Percentiles rank a stretch among this genome's conserved stretches.
These are phyloP conservation scores for Clausena lansium DNA, from an alignment of 345 rosid genomes.

Conservation along the genomic window DNA sequence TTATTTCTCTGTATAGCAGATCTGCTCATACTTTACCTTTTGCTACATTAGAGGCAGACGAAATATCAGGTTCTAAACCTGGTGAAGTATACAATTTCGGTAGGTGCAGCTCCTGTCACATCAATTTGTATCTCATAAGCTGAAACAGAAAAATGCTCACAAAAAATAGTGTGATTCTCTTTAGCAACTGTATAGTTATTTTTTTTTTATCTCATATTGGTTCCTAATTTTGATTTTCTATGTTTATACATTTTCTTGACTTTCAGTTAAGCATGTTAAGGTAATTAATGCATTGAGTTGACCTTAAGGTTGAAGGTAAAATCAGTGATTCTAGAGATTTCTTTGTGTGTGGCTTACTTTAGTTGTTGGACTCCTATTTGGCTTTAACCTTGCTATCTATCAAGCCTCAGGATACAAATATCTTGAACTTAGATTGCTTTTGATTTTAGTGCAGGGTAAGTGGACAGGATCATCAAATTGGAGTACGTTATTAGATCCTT, in stretches of 20 bases:
- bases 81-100: conserved; percentile 91
- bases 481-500: conserved; percentile 76
- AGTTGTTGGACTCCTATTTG: background rate
- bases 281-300: background rate
- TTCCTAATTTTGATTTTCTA: background rate
- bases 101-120: conserved; percentile 23
- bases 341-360: background rate
- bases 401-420: conserved; percentile 4
- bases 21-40: conserved; percentile 72
- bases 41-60: conserved; percentile 79
- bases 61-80: conserved; percentile 77
- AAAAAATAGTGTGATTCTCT: background rate
- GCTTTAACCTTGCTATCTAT: background rate
- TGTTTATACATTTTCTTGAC: background rate
- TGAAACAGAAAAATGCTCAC: background rate
- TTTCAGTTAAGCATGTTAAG: background rate
- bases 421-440: conserved; percentile 16
- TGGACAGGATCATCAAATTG: conserved; percentile 70
- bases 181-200: background rate
- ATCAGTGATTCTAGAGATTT: background rate
- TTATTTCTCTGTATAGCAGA: conserved; percentile 36
- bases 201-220: background rate
- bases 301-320: background rate
- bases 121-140: background rate
- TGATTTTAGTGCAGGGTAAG: conserved; percentile 77